These are phyloP conservation scores for Syzygium malaccense DNA, from an alignment of 441 rosid genomes.

Conservation along the genomic window DNA sequence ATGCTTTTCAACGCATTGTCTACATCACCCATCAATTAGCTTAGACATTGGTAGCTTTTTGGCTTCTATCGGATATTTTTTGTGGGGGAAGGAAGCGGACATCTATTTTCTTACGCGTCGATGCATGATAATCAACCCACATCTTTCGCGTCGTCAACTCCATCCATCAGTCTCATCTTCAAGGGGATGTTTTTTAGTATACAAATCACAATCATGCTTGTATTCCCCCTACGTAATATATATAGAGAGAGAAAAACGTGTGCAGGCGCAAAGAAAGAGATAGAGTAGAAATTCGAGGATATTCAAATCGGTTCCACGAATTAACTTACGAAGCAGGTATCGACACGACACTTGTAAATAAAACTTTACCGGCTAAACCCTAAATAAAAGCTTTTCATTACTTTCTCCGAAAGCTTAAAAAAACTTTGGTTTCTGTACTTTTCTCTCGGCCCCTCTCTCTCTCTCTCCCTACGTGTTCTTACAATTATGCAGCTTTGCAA, in stretches of 20 bases:
- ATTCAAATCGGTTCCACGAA: too few relatives aligned
- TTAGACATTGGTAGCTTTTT: not conserved
- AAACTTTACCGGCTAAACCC: too few relatives aligned
- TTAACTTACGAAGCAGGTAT: too few relatives aligned
- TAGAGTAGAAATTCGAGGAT: not conserved
- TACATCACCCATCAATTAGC: not conserved
- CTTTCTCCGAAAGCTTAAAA: not conserved
- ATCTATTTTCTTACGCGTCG: not conserved
- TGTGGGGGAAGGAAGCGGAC: not conserved
- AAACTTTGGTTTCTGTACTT: too few relatives aligned
- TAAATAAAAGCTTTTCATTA: not conserved
- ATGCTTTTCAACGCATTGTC: not conserved
- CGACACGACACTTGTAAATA: too few relatives aligned
- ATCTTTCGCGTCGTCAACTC: not conserved
- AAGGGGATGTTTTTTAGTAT: not conserved
- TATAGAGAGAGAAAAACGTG: not conserved
- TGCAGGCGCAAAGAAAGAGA: not conserved
- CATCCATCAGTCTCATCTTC: not conserved
- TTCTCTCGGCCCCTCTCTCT: too few relatives aligned
- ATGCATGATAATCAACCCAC: not conserved
- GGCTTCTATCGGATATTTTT: not conserved
- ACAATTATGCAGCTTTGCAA: too few relatives aligned
- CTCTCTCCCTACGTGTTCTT: too few relatives aligned
- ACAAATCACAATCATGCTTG: not conserved
- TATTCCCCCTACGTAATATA: not conserved